These are phyloP conservation scores for Dictyostelium firmibasis DNA, from an alignment of 78 protist species.

Conservation along the genomic window DNA sequence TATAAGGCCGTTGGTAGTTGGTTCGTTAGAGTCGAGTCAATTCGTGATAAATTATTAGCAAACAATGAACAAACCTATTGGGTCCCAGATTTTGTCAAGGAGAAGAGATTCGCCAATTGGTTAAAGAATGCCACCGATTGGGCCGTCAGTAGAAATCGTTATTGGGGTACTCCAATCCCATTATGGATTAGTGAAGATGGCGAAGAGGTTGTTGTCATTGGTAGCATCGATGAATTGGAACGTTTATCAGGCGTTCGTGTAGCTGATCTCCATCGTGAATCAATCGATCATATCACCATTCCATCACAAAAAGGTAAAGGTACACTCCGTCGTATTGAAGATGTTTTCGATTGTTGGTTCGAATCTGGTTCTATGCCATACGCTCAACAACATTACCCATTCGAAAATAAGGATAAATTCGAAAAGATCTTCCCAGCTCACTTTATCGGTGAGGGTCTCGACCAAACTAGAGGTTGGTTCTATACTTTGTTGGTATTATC, in stretches of 20 bases:
- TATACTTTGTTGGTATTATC: conserved; percentile 99
- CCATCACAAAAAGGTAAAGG: conserved; percentile 94
- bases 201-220: conserved; percentile 92
- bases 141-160: conserved; percentile 98
- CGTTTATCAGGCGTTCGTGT: conserved; percentile 89
- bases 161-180: conserved; percentile 99
- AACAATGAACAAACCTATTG: conserved; percentile 95
- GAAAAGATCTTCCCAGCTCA: conserved; percentile 99
- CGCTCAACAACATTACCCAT: conserved; percentile 99
- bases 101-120: conserved; percentile 98
- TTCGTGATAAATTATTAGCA: conserved; percentile 89
- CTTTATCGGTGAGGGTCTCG: conserved; percentile 99
- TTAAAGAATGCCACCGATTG: conserved; percentile 97
- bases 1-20: conserved; percentile 97
- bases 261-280: conserved; percentile 89
- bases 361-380: conserved; percentile 99
- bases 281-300: conserved; percentile 96
- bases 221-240: conserved; percentile 94
- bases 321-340: conserved; percentile 88
- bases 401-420: conserved; percentile 97
- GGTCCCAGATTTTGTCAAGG: conserved; percentile 96
- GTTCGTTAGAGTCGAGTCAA: conserved; percentile 95
- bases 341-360: conserved; percentile 99
- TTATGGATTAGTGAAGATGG: conserved; percentile 97
- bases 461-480: conserved; percentile 99